These are phyloP conservation scores for Scytalidium lignicola DNA, from an alignment of 2,329 filamentous ascomycete genomes.

Conservation along the genomic window DNA sequence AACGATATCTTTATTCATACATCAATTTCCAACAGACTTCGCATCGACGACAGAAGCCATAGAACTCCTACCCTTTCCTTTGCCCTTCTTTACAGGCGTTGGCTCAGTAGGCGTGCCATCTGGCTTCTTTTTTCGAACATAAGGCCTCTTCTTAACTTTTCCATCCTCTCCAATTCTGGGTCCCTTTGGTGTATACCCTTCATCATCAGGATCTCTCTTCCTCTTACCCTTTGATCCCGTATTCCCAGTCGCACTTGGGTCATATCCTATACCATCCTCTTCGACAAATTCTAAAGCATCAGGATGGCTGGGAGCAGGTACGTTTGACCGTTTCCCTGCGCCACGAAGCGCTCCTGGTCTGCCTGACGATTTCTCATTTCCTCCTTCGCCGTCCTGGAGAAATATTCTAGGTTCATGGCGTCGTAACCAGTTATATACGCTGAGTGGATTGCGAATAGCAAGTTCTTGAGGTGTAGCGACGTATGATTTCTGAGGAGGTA, in stretches of 20 bases:
- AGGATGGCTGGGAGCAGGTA: constrained; percentile 25
- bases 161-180: constrained; percentile 29
- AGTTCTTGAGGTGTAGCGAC: constrained; percentile 37
- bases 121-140: constrained; percentile 17
- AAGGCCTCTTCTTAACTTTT: constrained; percentile 22
- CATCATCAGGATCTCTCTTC: constrained; percentile 46
- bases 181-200: constrained; percentile 54
- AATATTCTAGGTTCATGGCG: constrained; percentile 81
- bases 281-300: constrained; percentile 30
- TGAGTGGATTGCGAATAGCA: constrained; percentile 73
- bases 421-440: constrained; percentile 92
- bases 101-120: constrained; percentile 9
- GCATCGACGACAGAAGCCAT: background rate
- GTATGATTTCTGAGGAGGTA: background rate
- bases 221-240: constrained; percentile 34
- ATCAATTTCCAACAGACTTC: background rate
- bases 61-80: constrained; percentile 50
- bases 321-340: constrained; percentile 28
- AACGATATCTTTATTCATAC: background rate
- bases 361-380: constrained; percentile 36
- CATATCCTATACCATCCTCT: constrained; percentile 30
- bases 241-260: constrained; percentile 19
- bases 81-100: constrained; percentile 41
- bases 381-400: constrained; percentile 50
- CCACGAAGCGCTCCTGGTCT: constrained; percentile 29